These are phyloP conservation scores for Aspergillus nanangensis DNA, from an alignment of 495 filamentous ascomycete species.

Conservation along the genomic window DNA sequence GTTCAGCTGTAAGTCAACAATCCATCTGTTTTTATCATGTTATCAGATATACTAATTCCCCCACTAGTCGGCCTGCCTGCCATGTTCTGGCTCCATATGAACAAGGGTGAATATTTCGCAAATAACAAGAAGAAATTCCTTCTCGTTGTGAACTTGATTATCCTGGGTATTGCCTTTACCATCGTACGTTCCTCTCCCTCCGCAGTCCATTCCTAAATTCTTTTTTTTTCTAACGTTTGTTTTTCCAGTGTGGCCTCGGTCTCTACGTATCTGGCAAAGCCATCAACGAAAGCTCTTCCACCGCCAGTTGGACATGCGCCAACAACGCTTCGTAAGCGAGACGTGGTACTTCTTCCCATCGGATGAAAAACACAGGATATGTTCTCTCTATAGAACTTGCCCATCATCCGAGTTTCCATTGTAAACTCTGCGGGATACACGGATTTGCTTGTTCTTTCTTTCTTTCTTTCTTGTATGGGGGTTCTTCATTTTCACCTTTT, in stretches of 20 bases:
- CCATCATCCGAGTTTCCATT: too few species aligned
- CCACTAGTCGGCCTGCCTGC: conserved; percentile 30
- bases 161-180: conserved; percentile 28
- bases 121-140: conserved; percentile 24
- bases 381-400: too few species aligned
- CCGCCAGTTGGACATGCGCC: conserved; percentile 32
- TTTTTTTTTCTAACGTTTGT: conserved; percentile 2
- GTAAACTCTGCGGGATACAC: too few species aligned
- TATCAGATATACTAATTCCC: neutral
- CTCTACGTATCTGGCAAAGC: conserved; percentile 35
- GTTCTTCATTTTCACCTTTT: too few species aligned
- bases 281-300: conserved; percentile 26
- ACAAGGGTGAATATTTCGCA: conserved; percentile 27
- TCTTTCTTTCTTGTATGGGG: too few species aligned
- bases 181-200: conserved; percentile 24
- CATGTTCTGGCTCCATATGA: conserved; percentile 40
- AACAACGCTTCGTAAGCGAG: conserved; percentile 21
- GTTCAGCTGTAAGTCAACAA: conserved; percentile 41
- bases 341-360: too few species aligned
- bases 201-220: neutral
- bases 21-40: neutral
- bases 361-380: too few species aligned
- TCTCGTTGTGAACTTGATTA: conserved; percentile 27
- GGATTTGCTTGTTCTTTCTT: too few species aligned
- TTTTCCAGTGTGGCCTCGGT: conserved; percentile 32